Conservation (phyloP, 768 basidiomycete species). For the Pisolithus marmoratus region DNA sequence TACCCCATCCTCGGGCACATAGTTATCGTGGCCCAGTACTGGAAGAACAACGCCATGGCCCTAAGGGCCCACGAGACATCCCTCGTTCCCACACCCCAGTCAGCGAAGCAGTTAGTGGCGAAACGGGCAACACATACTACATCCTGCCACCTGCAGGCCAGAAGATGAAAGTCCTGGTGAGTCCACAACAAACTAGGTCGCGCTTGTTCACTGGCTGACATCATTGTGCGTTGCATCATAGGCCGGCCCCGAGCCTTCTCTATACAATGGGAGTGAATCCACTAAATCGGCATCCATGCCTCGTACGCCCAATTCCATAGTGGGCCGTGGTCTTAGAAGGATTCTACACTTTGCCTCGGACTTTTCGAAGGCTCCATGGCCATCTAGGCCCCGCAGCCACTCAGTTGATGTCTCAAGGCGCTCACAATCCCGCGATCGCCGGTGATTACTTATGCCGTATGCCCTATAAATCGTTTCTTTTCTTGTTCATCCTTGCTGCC, state of each 20-base stretch:
- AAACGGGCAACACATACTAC: constrained; percentile 70
- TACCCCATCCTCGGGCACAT: constrained; percentile 37
- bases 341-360: no score
- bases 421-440: constrained; percentile 17
- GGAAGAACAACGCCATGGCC: constrained; percentile 32
- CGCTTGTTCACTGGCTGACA: constrained; percentile 23
- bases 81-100: constrained; percentile 33
- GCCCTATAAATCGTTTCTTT: background rate
- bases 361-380: constrained; percentile 11
- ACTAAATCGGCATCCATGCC: constrained; percentile 53
- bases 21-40: constrained; percentile 31
- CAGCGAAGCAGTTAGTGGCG: constrained; percentile 39
- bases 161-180: constrained; percentile 69
- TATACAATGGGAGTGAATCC: constrained; percentile 54
- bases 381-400: constrained; percentile 42
- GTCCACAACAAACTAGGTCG: constrained; percentile 25
- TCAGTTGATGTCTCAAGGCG: constrained; percentile 35
- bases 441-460: background rate
- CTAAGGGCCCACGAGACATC: constrained; percentile 23
- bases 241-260: constrained; percentile 44
- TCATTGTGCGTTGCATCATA: constrained; percentile 21
- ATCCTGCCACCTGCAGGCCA: constrained; percentile 66
- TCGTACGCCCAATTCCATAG: constrained; percentile 27
- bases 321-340: constrained; percentile 36
- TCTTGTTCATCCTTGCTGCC: background rate